Base-by-base conservation (phyloP, 2,329 filamentous ascomycete species). In the Monilinia laxa region DNA sequence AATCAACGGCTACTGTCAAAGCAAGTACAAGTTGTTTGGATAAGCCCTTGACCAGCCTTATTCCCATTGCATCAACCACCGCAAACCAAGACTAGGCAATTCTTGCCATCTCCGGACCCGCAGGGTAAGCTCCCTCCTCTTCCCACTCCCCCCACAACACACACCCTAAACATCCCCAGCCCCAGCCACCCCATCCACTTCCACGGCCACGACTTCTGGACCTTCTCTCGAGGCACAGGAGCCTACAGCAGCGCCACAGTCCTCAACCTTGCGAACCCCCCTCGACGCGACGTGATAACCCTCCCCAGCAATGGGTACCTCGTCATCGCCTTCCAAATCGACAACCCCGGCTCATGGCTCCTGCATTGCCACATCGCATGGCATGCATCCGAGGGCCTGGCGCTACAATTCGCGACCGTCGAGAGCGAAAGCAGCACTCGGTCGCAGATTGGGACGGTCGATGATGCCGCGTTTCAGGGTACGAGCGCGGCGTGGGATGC, bases 341-440 rank as follows among this genome's bases (percentile, higher is more conserved):
- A 76, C 54, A 76, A 76, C 47, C 75, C 74, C 40, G 74, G 74
- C 7, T 70, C 72, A 9, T 76, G 75, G 74, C 62, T 76, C 23
- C 52, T 75, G 52, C 77, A 79, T 65, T 79, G 77, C 70, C 77
- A 78, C 63, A 76, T 78, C 62, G 76, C 76, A 3, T 87, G 84
- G 84, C 85, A 87, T 72, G 80, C 81, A 1, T 82, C 81, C 1
- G 79, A 80, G 10, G 85, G 85, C 4, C 79, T 87, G 58, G 78
- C 84, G 18, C 70, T 81, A 31, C 81, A 85, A 71, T 82, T 87
- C n/a, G n/a, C n/a, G n/a, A n/a, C n/a, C 68, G 75, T 87, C 6
- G 81, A 79, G 64, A 56, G 67, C 25, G 69, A 73, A 64, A 59
- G 51, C 38, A 49, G 68, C 7, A 75, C 75, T 49, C 54, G 38